A percentile compares a stretch with the other conserved stretches of the same genome.
These are phyloP conservation scores for Fraxinus latifolia DNA, from an alignment of 305 asterid species.

Conservation along the genomic window DNA sequence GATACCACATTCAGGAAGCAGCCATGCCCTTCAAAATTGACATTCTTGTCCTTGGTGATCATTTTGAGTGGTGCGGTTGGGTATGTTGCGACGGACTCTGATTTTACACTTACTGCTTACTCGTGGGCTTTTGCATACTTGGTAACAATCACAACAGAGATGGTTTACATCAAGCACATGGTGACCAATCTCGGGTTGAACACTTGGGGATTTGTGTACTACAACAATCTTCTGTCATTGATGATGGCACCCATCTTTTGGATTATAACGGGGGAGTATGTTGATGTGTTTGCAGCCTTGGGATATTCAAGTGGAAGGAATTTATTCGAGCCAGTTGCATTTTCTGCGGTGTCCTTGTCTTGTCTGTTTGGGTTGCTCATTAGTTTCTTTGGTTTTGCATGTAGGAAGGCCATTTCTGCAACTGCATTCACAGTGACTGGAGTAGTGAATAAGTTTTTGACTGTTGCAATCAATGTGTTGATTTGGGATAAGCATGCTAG, in stretches of 20 bases:
- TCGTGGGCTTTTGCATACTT: conserved; percentile 93
- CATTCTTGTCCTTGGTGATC: conserved; percentile 60
- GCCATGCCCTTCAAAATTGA: conserved; percentile 72
- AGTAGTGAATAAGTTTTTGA: conserved; percentile 90
- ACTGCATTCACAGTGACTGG: conserved; percentile 96
- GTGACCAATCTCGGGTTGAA: conserved; percentile 89
- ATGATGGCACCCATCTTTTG: conserved; percentile 94
- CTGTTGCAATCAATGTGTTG: conserved; percentile 83
- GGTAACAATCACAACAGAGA: conserved; percentile 90
- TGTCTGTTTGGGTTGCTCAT: conserved; percentile 92
- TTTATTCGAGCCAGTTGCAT: conserved; percentile 55
- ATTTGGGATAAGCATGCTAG: conserved; percentile 98
- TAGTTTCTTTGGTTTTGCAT: conserved; percentile 95
- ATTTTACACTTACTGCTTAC: conserved; percentile 71
- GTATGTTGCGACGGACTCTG: conserved; percentile 82
- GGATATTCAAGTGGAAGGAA: conserved; percentile 46
- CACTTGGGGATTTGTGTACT: conserved; percentile 93
- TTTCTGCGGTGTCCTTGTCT: conserved; percentile 71
- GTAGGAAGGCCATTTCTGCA: conserved; percentile 93
- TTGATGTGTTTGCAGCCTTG: conserved; percentile 59
- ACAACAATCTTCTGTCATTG: conserved; percentile 77
- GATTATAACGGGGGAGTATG: conserved; percentile 88
- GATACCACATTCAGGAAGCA: conserved; percentile 79
- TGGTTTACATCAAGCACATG: conserved; percentile 98
- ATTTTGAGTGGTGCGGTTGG: conserved; percentile 84